phyloP scores from a whole-genome alignment of 768 basidiomycete species.

The Amyloporia xantha region DNA sequence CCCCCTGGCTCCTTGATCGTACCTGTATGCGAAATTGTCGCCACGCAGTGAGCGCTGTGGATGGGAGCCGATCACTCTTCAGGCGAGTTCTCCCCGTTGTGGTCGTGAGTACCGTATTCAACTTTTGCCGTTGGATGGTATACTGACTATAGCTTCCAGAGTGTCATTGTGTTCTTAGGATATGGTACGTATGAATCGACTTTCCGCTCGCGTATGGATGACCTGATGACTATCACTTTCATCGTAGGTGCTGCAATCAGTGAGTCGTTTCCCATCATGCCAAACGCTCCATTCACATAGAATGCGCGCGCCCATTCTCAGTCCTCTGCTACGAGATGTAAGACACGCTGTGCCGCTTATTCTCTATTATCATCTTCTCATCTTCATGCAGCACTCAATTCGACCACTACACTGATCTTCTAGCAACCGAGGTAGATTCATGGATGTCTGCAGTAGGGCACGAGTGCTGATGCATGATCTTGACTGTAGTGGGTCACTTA shows the following conservation, averaged over 20 bases:
- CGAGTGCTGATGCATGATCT: not conserved
- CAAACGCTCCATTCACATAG: no score
- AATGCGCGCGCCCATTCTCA: no score
- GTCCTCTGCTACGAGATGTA: conserved; percentile 5
- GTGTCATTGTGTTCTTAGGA: conserved; percentile 8
- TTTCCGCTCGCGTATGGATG: no score
- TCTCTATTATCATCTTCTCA: not conserved
- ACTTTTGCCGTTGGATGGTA: not conserved
- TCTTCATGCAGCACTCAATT: not conserved
- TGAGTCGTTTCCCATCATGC: not conserved
- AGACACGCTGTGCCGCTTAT: not conserved
- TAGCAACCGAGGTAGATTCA: not conserved
- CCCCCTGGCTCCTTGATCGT: no score
- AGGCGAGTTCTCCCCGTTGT: not conserved
- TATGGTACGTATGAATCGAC: conserved; percentile 3
- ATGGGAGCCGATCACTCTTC: not conserved
- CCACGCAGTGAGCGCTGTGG: not conserved
- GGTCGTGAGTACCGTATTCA: not conserved
- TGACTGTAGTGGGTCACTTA: conserved; percentile 14
- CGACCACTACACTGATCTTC: not conserved
- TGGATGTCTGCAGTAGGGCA: no score
- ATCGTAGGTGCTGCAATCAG: not conserved
- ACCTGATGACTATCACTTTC: not conserved
- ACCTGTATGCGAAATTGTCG: no score
- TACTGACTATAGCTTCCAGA: conserved; percentile 2